Evolutionary conservation across 164 flowering plant genomes (phyloP).

Genomic region (Stephania cephalantha): DNA sequence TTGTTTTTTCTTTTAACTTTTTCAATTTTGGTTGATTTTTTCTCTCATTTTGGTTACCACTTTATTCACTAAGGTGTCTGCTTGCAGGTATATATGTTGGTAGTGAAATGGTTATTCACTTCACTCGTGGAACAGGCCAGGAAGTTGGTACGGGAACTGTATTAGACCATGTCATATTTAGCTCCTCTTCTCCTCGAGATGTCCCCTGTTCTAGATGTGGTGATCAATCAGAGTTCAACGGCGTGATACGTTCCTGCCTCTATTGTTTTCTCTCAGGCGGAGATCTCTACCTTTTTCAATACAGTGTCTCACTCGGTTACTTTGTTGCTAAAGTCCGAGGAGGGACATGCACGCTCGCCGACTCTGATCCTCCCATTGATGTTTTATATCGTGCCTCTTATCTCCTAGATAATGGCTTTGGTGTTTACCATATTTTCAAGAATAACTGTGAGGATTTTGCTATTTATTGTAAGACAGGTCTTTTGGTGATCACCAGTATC

Average conservation of each 20-base stretch:
- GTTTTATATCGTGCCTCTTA: constrained; percentile 57
- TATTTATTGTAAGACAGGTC: constrained; percentile 76
- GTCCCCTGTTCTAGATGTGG: constrained; percentile 60
- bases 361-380: constrained; percentile 48
- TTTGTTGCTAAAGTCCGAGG: constrained; percentile 75
- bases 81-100: constrained; percentile 59
- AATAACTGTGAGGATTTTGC: constrained; percentile 91
- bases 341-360: constrained; percentile 80
- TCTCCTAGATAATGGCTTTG: constrained; percentile 74
- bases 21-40: no score
- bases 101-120: constrained; percentile 67
- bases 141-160: constrained; percentile 71
- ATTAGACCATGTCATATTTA: constrained; percentile 53
- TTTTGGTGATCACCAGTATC: constrained; percentile 43
- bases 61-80: constrained; percentile 10
- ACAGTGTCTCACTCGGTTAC: constrained; percentile 41
- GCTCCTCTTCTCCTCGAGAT: constrained; percentile 49
- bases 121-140: constrained; percentile 73
- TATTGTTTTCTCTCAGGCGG: constrained; percentile 76
- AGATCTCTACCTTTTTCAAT: constrained; percentile 60
- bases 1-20: no score
- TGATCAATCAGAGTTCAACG: constrained; percentile 45
- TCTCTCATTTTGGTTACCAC: background rate
- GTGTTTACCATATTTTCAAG: constrained; percentile 56
- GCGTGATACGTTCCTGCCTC: constrained; percentile 66